Conservation (phyloP, 2,329 filamentous ascomycete species). For the Chaetomiaceae sp. region DNA sequence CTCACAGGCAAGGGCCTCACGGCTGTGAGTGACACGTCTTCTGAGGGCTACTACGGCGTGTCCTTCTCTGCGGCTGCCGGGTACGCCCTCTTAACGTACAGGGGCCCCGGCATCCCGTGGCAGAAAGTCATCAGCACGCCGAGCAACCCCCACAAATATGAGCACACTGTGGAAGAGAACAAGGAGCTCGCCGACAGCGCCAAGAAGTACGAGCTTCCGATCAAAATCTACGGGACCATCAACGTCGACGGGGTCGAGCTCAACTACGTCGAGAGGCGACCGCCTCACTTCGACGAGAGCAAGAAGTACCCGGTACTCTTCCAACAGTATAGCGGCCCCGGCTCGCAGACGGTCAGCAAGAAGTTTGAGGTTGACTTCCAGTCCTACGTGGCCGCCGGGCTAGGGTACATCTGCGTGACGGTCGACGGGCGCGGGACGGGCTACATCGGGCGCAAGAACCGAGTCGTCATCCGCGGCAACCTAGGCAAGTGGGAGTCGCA, state of each 20-base stretch:
- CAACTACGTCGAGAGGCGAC: conserved; percentile 74
- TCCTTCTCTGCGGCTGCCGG: conserved; percentile 80
- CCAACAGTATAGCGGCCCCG: conserved; percentile 88
- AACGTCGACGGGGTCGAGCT: conserved; percentile 72
- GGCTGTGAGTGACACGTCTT: conserved; percentile 65
- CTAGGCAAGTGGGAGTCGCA: conserved; percentile 78
- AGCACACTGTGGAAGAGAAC: conserved; percentile 75
- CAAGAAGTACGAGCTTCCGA: conserved; percentile 72
- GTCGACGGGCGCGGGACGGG: conserved; percentile 92
- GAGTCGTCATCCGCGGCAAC: conserved; percentile 75
- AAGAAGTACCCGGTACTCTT: conserved; percentile 93
- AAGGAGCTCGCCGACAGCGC: conserved; percentile 60
- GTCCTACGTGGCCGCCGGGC: conserved; percentile 72
- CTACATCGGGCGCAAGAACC: conserved; percentile 75
- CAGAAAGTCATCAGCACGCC: conserved; percentile 86
- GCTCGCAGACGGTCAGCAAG: conserved; percentile 82
- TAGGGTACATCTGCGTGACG: conserved; percentile 92
- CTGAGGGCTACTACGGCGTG: conserved; percentile 70
- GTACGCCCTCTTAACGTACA: conserved; percentile 78
- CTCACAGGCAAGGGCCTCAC: conserved; percentile 70
- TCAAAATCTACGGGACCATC: conserved; percentile 75
- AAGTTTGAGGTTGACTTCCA: conserved; percentile 83
- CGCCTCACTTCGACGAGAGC: conserved; percentile 76
- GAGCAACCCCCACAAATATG: conserved; percentile 56
- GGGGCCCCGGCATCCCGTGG: conserved; percentile 80